Base-by-base conservation (phyloP, 495 filamentous ascomycete species). In the Xylaria telfairii region DNA sequence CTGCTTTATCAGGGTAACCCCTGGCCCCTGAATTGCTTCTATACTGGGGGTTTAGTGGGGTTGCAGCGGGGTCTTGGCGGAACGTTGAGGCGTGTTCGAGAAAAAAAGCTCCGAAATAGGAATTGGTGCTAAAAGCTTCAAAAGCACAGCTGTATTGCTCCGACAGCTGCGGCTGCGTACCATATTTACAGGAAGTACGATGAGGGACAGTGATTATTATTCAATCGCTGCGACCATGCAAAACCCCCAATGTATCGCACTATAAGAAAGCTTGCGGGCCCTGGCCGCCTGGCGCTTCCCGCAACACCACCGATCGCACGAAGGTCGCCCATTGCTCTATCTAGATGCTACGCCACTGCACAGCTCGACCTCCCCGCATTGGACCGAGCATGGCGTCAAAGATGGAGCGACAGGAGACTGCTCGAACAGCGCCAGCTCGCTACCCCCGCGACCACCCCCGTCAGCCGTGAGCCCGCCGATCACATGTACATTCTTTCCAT, bases 401-500 rank as follows among this genome's bases (percentile, higher is more conserved):
- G 75, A 74, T 71, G 75, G 71, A 76, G 80, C 57, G 68, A 71
- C 30, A 46, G 53, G 9, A 53, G 51, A 49, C 73, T 44, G 65
- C 24, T 17, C 69, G 51, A 60, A 57, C 47, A 26, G 39, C 47
- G 46, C 62, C 71, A 39, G 71, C 67, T 39, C 21, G 72, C 46
- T 42, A 67, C 70, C 49, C 8, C 59, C 13, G 17, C 44, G 17
- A 47, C 49, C 17, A 24, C 37, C 21, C 34, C 32, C 59, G 39
- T 26, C 60, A 26, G 24, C n/a, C 26, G 13, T 47, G 51, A 19
- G 32, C 46, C 24, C 15, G 84, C 82, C 37, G 81, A 84, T 19
- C 90, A 88, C 73, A 91, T 88, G 73, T 97, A 95, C 76, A 87
- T 97, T 73, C 83, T 96, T 26, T 91, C 94, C 67, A 97, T 97